Percentiles rank a stretch among this genome's conserved stretches.
Evolutionary conservation across 257 asterid genomes (phyloP).

Genomic region (Osmanthus fragrans): DNA sequence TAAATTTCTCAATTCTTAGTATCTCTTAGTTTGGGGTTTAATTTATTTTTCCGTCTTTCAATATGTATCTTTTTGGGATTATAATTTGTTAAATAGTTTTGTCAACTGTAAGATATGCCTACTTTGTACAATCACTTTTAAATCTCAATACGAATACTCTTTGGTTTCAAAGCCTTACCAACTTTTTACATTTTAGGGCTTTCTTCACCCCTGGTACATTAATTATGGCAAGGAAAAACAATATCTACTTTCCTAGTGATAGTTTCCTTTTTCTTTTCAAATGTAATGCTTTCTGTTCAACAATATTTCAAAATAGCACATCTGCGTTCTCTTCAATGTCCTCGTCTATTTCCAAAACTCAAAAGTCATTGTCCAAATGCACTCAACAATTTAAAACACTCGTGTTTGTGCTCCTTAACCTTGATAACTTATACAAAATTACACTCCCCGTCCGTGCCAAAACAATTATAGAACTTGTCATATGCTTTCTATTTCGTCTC

Average conservation of each 20-base stretch:
- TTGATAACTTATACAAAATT: neutral
- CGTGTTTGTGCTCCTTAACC: neutral
- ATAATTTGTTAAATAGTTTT: neutral
- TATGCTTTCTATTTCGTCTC: neutral
- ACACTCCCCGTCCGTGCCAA: neutral
- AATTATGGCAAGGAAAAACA: neutral
- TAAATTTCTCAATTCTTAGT: neutral
- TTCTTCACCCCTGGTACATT: neutral
- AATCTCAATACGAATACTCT: neutral
- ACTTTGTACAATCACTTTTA: neutral
- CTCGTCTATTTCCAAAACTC: neutral
- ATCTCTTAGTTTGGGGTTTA: neutral
- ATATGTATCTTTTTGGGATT: neutral
- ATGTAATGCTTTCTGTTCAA: neutral
- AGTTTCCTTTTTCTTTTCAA: neutral
- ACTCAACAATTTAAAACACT: neutral
- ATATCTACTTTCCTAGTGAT: neutral
- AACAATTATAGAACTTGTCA: neutral
- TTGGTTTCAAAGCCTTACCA: neutral
- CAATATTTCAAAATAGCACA: neutral
- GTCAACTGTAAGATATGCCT: neutral
- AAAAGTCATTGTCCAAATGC: neutral
- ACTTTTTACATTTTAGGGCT: neutral
- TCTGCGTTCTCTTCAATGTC: neutral
- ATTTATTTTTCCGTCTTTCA: neutral